Base-by-base conservation (phyloP, 106 monocot species). In the Amphibolis antarctica region DNA sequence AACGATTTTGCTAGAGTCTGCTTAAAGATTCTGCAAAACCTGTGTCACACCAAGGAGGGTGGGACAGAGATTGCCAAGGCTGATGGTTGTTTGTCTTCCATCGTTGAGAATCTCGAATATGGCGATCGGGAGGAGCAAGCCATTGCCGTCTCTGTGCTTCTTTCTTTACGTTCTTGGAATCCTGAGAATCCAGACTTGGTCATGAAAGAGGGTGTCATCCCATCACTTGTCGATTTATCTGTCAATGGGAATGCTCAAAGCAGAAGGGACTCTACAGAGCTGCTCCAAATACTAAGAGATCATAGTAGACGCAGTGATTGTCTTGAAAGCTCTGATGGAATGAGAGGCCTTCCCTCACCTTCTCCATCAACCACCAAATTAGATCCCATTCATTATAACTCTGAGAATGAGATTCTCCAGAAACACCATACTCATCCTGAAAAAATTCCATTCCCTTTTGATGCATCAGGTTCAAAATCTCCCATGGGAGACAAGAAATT, bases 201-300 rank as follows among this genome's bases (percentile, higher is more conserved):
- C 12, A 62, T 87, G 89, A 77, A 96, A 45, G 87, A 98, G 67
- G 90, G 87, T 26, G 67, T 91, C 5, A 79, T 98, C 60, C 90
- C 87, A 36, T 54, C 86, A 46, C 82, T 98, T 28, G 86, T 86
- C 17, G 48, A 84, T 64, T 76, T 91, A 15, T 91, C 91, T 13
- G 74, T 87, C 2, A 98, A 82, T 66, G 98, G 98, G 23, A 91
- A 48, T 54, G 22, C 30, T 1, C 66, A 76, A 42, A 80, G 75
- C 17, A 80, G 72, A 64, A 76, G 78, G 43, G 59, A 28, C 21
- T 70, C 91, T 15, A 68, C 57, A 46, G 68, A 71, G 69, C 72
- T 98, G 66, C 90, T 98, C 18, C 66, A 67, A 36, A 59, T 85
- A 68, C 54, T 91, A 59, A 87, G 87, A 82, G 82, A 98, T 43